These are phyloP conservation scores for Diplodia mutila DNA, from an alignment of 2,329 filamentous ascomycete species.

Conservation along the genomic window DNA sequence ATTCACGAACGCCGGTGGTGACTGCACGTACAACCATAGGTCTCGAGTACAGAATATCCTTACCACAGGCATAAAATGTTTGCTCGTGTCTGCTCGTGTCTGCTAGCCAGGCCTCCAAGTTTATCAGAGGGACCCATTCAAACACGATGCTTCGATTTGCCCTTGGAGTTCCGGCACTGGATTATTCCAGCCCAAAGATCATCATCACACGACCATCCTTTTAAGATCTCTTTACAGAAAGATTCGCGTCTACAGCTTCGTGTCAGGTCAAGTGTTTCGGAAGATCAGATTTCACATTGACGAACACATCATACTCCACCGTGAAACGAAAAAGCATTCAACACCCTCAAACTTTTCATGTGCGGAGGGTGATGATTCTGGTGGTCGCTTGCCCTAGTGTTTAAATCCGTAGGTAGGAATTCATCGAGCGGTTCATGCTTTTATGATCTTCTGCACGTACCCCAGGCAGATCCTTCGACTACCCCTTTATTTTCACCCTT, in stretches of 20 bases:
- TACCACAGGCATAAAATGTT: not conserved
- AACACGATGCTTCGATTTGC: too few species aligned
- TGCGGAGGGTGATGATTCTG: not conserved
- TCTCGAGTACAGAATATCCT: not conserved
- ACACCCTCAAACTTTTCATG: not conserved
- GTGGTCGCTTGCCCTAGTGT: not conserved
- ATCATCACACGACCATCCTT: too few species aligned
- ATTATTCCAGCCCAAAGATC: too few species aligned
- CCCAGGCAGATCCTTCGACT: not conserved
- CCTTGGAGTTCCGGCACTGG: too few species aligned
- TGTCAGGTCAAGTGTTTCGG: too few species aligned
- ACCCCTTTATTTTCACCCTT: slow-evolving; percentile 5
- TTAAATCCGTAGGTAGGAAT: not conserved
- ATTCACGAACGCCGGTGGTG: not conserved
- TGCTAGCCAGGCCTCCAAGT: too few species aligned
- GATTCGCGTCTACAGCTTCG: too few species aligned
- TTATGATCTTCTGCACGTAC: slow-evolving; percentile 8
- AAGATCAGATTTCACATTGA: too few species aligned
- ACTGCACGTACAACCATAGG: not conserved
- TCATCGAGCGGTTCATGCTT: not conserved
- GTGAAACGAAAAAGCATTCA: too few species aligned
- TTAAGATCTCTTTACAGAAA: too few species aligned
- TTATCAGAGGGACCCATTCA: too few species aligned
- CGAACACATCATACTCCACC: too few species aligned
- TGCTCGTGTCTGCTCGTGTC: not conserved